Evolutionary conservation across 2,329 filamentous ascomycete genomes (phyloP), one percentile per base, ranked within the genome.

Genomic region (Cercospora zeae-maydis): DNA sequence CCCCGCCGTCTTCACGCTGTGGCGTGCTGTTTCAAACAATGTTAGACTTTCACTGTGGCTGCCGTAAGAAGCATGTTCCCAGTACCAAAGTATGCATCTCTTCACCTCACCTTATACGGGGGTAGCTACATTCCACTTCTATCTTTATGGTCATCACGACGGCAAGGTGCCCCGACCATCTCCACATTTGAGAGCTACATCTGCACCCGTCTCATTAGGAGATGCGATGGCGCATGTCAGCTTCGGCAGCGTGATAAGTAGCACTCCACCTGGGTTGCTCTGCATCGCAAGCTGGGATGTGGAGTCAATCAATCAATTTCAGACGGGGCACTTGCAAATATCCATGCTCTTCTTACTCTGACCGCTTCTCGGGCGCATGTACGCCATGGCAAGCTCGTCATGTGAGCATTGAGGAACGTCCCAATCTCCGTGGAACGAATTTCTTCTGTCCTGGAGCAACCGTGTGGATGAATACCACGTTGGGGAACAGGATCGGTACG

Each of bases 181-280:
- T 52, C 27, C 45, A 34, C 21, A 34, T 47, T 31, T 33, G 11
- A n/a, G 42, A 52, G 42, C 56, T n/a, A 31, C n/a, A 30, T 33
- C 42, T 34, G 21, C 56, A 27, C 21, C 21, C 42, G 9, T 47
- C 42, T 47, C 42, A 47, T 47, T 47, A 21, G 42, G 42, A 47
- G 42, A 47, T 47, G 42, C 11, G 42, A 47, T 24, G n/a, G 21
- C 42, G 42, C 42, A 47, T 19, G 42, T 47, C 42, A 47, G 42
- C 42, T 27, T 47, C 42, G 42, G 42, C 42, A 47, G 42, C 24
- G 49, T 53, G 49, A 53, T 53, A 53, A 53, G 13, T 27, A 53
- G 49, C 49, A 53, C 49, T 19, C 33, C 49, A 53, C 30, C 31
- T 31, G 39, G 6, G 24, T 27, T 9, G 31, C 30, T 45, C 37